Evolutionary conservation across 2,329 filamentous ascomycete species (phyloP).

Genomic region (Colletotrichum kahawae): DNA sequence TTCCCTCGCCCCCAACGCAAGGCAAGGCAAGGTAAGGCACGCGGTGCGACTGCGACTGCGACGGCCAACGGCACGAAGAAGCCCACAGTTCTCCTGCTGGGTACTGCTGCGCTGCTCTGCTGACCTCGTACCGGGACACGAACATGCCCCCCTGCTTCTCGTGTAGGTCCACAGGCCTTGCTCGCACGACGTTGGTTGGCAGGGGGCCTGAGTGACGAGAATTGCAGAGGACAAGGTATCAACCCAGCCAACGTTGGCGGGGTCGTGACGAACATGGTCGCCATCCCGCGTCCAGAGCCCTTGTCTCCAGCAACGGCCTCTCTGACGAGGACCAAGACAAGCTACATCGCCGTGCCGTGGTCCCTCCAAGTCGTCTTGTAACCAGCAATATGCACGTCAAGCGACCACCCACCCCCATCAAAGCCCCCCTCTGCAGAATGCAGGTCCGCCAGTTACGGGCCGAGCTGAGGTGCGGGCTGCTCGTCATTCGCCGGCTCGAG

Average conservation of each 20-base stretch:
- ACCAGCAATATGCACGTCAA: constrained; percentile 22
- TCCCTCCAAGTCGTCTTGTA: background rate
- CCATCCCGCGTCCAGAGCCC: constrained; percentile 2
- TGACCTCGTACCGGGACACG: background rate
- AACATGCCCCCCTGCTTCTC: background rate
- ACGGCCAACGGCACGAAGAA: background rate
- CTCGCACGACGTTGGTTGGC: background rate
- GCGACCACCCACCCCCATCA: constrained; percentile 11
- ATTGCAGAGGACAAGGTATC: background rate
- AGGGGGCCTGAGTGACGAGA: background rate
- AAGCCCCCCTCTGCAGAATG: constrained; percentile 1
- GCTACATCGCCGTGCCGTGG: background rate
- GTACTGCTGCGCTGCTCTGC: background rate
- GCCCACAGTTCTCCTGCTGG: background rate
- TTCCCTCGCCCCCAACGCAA: background rate
- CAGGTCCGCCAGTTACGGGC: background rate
- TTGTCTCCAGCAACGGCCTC: background rate
- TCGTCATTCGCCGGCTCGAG: constrained; percentile 11
- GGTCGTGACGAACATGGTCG: constrained; percentile 6
- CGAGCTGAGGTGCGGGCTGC: constrained; percentile 5
- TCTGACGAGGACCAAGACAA: constrained; percentile 9
- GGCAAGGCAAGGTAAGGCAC: background rate
- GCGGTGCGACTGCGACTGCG: background rate
- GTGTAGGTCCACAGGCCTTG: background rate
- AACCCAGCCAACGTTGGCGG: background rate